phyloP scores from a whole-genome alignment of 345 rosid genomes.

The Reutealis trisperma region DNA sequence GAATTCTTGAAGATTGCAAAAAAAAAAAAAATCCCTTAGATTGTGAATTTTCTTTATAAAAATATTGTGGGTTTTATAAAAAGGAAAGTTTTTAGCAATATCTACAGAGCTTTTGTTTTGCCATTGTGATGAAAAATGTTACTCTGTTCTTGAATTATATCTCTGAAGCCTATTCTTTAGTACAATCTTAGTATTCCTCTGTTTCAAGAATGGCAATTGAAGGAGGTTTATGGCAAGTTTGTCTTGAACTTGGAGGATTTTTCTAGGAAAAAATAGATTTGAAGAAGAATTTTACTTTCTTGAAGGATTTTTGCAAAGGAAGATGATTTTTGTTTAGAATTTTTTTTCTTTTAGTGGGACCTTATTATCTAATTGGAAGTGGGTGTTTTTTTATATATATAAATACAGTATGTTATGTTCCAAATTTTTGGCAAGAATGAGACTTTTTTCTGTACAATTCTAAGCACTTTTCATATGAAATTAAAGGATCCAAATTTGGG shows the following conservation, averaged over 20 bases:
- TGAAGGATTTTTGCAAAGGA: not conserved
- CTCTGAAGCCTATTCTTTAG: not conserved
- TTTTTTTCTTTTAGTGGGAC: not conserved
- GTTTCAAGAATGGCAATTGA: not conserved
- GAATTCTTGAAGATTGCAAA: not conserved
- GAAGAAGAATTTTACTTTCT: not conserved
- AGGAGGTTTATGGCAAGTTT: conserved; percentile 6
- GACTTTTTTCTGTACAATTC: not conserved
- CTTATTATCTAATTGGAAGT: not conserved
- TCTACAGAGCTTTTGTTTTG: not conserved
- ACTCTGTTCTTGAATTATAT: not conserved
- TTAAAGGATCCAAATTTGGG: not conserved
- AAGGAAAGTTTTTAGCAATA: not conserved
- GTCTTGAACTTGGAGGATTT: not conserved
- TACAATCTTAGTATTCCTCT: not conserved
- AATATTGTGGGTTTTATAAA: not conserved
- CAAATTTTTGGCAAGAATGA: not conserved
- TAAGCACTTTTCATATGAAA: not conserved
- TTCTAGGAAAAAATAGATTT: not conserved
- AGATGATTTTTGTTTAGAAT: not conserved
- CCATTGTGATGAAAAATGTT: not conserved
- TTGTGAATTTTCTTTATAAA: not conserved
- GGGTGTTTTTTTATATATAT: not conserved
- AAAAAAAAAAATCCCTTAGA: not conserved
- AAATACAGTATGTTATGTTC: not conserved